A percentile compares a stretch with the other conserved stretches of the same genome.
phyloP scores from a whole-genome alignment of 306 rosid species.

The Lotus japonicus region DNA sequence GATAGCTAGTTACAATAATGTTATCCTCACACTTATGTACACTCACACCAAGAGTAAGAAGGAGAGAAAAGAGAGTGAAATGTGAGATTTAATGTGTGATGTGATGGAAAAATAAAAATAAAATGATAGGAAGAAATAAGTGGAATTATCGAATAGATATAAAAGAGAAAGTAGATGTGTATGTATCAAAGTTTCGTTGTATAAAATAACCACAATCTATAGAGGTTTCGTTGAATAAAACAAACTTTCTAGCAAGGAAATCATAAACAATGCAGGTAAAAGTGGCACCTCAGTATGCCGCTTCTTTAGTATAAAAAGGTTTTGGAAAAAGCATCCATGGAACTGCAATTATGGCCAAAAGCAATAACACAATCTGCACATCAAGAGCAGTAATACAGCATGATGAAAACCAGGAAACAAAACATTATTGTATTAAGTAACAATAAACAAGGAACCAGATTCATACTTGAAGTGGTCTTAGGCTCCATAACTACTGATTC shows the following conservation, averaged over 20 bases:
- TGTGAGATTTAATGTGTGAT: no score
- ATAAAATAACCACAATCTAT: no score
- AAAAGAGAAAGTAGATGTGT: no score
- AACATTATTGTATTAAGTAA: slow-evolving; percentile 11
- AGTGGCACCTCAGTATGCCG: slow-evolving; percentile 71
- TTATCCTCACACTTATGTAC: no score
- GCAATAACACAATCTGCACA: slow-evolving; percentile 86
- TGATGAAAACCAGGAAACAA: neutral
- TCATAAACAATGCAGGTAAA: slow-evolving; percentile 18
- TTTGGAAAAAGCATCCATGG: slow-evolving; percentile 99
- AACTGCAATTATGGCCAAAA: slow-evolving; percentile 85
- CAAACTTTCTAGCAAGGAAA: slow-evolving; percentile 8
- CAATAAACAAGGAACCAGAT: slow-evolving; percentile 17
- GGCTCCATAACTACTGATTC: slow-evolving; percentile 97
- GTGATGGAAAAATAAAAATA: no score
- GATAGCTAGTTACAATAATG: no score
- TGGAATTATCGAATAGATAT: no score
- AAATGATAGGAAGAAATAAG: no score
- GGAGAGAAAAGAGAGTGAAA: no score
- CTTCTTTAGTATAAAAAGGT: slow-evolving; percentile 88
- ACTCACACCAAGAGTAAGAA: no score
- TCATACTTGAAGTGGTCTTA: slow-evolving; percentile 88
- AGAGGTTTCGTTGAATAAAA: slow-evolving; percentile 8
- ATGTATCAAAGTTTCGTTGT: no score
- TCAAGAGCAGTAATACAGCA: slow-evolving; percentile 26